Base-by-base conservation (phyloP, 108 stramenopile genomes). In the Bacterosira constricta region DNA sequence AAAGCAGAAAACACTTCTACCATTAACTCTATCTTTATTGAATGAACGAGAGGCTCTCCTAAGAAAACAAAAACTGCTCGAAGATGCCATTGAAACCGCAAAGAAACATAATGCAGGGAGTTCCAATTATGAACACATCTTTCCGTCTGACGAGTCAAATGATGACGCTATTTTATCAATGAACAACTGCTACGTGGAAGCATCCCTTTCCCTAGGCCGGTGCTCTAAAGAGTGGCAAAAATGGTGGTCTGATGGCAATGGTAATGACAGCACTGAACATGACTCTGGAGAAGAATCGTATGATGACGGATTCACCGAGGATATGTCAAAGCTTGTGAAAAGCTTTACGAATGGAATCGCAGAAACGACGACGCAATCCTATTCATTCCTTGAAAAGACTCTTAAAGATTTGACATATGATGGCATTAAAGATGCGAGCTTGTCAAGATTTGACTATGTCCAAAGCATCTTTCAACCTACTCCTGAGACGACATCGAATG, bases 171-270 rank as follows among this genome's bases (percentile, higher is more conserved):
- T 60, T 15, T 18, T 66, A 37, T 66, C 65, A 30, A 38, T 54
- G 51, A 66, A 66, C 52, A 66, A 52, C 34, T 66, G 65, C 65
- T 66, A 66, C 52, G 26, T 66, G 23, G 65, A 66, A 53, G 65
- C 65, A 30, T 38, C 65, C 3, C 35, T 66, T 12, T 51, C 65
- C 53, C 52, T 66, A 37, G 65, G 65, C n/a, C 65, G 23, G 7
- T 66, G 65, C 25, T 66, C 65, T 10, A 66, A 66, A 35, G 34
- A 66, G 30, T 51, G 49, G 50, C 65, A 66, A 23, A 9, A 54
- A 8, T 53, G 51, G 65, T 42, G 51, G 38, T 42, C 26, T 4
- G 35, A 53, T 4, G 8, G 7, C n/a, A 11, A 26, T 1, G 26
- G n/a, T 21, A 26, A 27, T n/a, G 6, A 17, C 25, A n/a, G 21